Evolutionary conservation across 331 rosid genomes (phyloP).

Genomic region (Malus hybrid): DNA sequence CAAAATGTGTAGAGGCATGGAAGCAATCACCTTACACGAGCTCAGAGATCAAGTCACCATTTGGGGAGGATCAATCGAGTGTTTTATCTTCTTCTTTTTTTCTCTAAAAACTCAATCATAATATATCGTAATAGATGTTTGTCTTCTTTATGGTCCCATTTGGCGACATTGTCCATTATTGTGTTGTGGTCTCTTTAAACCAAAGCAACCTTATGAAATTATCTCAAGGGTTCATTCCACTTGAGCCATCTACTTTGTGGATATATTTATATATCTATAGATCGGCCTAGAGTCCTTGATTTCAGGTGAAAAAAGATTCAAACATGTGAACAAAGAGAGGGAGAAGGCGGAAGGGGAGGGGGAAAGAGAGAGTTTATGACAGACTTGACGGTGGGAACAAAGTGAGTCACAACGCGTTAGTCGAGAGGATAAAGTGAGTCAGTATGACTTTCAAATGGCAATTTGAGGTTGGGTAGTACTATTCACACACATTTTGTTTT

Average conservation of each 20-base stretch:
- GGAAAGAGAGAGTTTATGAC: too few relatives aligned
- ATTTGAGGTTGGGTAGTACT: too few relatives aligned
- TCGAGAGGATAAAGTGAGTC: too few relatives aligned
- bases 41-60: slow-evolving; percentile 8
- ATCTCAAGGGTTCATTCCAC: neutral
- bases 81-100: neutral
- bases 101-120: too few relatives aligned
- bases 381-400: too few relatives aligned
- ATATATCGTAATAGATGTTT: neutral
- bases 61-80: slow-evolving; percentile 7
- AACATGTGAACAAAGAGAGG: too few relatives aligned
- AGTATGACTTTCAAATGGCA: too few relatives aligned
- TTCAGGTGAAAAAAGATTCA: neutral
- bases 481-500: too few relatives aligned
- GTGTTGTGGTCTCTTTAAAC: slow-evolving; percentile 2
- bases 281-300: slow-evolving; percentile 8
- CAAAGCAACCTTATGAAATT: neutral
- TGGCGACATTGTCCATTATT: slow-evolving; percentile 14
- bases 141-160: slow-evolving; percentile 5
- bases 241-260: neutral
- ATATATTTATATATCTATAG: neutral
- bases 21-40: neutral
- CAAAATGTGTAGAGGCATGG: slow-evolving; percentile 2
- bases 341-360: too few relatives aligned
- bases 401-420: too few relatives aligned